A percentile compares a stretch with the other conserved stretches of the same genome.
phyloP scores from a whole-genome alignment of 1,139 yeast species.

The Suhomyces yuchorum region DNA sequence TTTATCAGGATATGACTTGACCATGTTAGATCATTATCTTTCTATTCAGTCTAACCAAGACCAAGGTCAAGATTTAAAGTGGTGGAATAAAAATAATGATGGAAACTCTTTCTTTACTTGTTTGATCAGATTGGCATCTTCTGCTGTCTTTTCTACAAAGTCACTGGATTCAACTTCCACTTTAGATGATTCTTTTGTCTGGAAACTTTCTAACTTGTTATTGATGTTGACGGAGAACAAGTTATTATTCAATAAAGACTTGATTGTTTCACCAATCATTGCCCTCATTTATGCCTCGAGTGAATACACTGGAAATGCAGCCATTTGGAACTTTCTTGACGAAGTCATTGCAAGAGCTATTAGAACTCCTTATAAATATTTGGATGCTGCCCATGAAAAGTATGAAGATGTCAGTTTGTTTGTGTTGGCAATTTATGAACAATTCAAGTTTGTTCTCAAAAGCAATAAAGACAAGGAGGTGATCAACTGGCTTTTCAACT shows the following conservation, averaged over 20 bases:
- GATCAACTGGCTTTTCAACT: constrained; percentile 54
- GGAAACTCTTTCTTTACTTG: constrained; percentile 60
- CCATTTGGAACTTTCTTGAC: constrained; percentile 62
- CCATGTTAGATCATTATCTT: constrained; percentile 51
- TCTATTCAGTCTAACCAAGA: constrained; percentile 42
- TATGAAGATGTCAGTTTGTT: constrained; percentile 61
- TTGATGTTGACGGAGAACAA: constrained; percentile 26
- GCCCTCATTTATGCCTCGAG: constrained; percentile 45
- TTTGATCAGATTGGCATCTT: constrained; percentile 49
- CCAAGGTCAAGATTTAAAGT: constrained; percentile 42
- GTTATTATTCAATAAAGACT: constrained; percentile 48
- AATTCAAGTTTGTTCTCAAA: constrained; percentile 55
- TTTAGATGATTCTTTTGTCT: constrained; percentile 20
- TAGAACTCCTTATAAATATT: constrained; percentile 78
- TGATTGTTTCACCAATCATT: constrained; percentile 46
- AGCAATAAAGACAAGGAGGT: constrained; percentile 4
- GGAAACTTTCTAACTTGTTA: constrained; percentile 29
- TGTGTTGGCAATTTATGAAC: constrained; percentile 68
- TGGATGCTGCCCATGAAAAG: constrained; percentile 58
- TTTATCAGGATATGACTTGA: constrained; percentile 53
- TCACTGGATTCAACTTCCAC: constrained; percentile 35
- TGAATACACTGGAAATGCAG: constrained; percentile 1
- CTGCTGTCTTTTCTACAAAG: constrained; percentile 30
- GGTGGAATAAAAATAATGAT: constrained; percentile 66
- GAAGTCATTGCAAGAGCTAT: constrained; percentile 72